phyloP scores from a whole-genome alignment of 257 asterid species.

The Penstemon eatonii region DNA sequence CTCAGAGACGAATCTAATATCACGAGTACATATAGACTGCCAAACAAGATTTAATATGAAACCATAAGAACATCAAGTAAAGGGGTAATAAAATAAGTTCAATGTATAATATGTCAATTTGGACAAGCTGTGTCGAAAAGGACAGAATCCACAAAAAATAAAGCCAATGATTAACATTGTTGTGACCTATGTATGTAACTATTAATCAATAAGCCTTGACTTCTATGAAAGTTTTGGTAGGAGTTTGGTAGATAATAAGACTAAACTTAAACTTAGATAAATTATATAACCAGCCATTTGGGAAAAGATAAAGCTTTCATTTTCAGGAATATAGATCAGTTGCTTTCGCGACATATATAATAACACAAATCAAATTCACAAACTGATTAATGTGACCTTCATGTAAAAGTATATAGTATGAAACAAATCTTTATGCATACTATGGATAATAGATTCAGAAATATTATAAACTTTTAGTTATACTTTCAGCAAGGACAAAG shows the following conservation, averaged over 20 bases:
- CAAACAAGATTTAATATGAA: conserved; percentile 13
- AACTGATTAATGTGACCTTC: conserved; percentile 19
- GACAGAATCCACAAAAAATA: conserved; percentile 26
- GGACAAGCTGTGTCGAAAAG: conserved; percentile 22
- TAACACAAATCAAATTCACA: conserved; percentile 5
- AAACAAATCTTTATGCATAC: neutral
- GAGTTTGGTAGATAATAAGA: conserved; percentile 51
- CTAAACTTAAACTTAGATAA: conserved; percentile 49
- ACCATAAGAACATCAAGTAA: conserved; percentile 23
- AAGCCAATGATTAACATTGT: conserved; percentile 19
- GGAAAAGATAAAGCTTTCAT: conserved; percentile 38
- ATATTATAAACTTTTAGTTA: neutral
- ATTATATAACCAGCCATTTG: conserved; percentile 56
- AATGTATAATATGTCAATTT: conserved; percentile 28
- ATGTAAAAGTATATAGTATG: conserved; percentile 8
- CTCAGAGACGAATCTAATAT: conserved; percentile 18
- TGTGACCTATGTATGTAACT: conserved; percentile 25
- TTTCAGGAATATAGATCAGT: conserved; percentile 34
- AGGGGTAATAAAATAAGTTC: conserved; percentile 15
- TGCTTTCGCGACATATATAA: conserved; percentile 31
- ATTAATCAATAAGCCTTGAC: conserved; percentile 27
- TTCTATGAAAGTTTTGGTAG: conserved; percentile 28
- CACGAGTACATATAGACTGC: conserved; percentile 31
- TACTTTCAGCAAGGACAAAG: conserved; percentile 8
- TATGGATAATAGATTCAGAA: neutral